These are phyloP conservation scores for Ichthyophthirius multifiliis DNA, from an alignment of 169 alveolate genomes.

Conservation along the genomic window DNA sequence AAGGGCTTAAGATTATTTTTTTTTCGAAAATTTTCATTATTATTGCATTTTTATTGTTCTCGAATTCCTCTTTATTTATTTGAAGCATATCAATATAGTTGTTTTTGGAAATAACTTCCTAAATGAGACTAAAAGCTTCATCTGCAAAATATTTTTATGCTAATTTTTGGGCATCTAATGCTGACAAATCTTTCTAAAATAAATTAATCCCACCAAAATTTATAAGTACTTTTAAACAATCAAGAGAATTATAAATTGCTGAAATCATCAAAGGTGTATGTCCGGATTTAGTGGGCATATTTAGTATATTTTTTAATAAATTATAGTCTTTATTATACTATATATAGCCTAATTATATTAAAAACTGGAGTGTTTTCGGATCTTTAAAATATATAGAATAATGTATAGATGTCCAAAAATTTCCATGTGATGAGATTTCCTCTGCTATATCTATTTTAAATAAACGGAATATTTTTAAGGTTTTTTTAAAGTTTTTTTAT, in stretches of 20 bases:
- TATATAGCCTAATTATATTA: neutral
- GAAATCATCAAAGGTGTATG: neutral
- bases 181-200: neutral
- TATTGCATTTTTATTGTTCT: neutral
- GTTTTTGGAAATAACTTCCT: neutral
- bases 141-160: neutral
- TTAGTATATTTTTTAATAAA: neutral
- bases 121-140: neutral
- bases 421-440: neutral
- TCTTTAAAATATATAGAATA: neutral
- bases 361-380: neutral
- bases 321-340: neutral
- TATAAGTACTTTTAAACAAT: neutral
- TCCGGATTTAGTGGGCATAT: conserved; percentile 1
- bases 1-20: neutral
- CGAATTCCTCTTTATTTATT: neutral
- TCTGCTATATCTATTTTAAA: neutral
- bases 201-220: neutral
- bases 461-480: neutral
- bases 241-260: conserved; percentile 7
- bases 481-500: neutral
- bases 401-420: neutral
- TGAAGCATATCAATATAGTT: neutral
- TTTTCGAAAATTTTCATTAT: neutral
- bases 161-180: neutral